Evolutionary conservation across 495 filamentous ascomycete genomes (phyloP), one percentile per base, ranked within the genome.

Genomic region (Aspergillus coremiiformis): DNA sequence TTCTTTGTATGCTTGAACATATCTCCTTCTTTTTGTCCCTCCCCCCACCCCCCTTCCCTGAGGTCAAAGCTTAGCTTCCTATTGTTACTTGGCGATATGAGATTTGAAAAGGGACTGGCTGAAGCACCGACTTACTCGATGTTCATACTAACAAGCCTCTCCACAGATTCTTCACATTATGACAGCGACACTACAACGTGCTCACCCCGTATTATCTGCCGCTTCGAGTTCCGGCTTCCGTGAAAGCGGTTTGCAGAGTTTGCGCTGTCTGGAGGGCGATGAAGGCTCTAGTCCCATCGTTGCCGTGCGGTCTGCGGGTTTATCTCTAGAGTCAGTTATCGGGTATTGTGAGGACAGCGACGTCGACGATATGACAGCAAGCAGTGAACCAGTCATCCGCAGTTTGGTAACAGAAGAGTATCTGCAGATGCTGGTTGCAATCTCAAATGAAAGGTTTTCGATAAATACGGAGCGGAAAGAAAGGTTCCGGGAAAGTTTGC

Each of bases 121-220:
- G 4, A 35, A 35, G 11, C 32, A 15, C 32, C 32, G 4, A 3
- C n/a, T 41, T 21, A 6, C 15, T 41, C 33, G 27, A 33, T 30
- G 6, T 45, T 29, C 27, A 26, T 37, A 32, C 44, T 56, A 44
- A 56, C 14, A 42, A 33, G n/a, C 11, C 14, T 12, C 21, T 26
- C 33, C 43, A 33, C 55, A 95, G 90, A 95, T 96, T 57, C 78
- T 97, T 3, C 91, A 97, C 56, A 76, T 97, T 39, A 75, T 92
- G 58, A 80, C 90, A 0, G 80, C 86, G 4, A 89, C 84, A 1
- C 75, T 82, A 0, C 64, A 79, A 43, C 79, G 87, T 55, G 89
- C 92, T 3, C 84, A 93, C 37, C 62, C 74, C 7, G 75, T 92
- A 6, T 73, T 95, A 26, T 73, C 78, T 11, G 85, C 86, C 11